Evolutionary conservation across 2,329 filamentous ascomycete species (phyloP).

Genomic region (Colletotrichum musae): DNA sequence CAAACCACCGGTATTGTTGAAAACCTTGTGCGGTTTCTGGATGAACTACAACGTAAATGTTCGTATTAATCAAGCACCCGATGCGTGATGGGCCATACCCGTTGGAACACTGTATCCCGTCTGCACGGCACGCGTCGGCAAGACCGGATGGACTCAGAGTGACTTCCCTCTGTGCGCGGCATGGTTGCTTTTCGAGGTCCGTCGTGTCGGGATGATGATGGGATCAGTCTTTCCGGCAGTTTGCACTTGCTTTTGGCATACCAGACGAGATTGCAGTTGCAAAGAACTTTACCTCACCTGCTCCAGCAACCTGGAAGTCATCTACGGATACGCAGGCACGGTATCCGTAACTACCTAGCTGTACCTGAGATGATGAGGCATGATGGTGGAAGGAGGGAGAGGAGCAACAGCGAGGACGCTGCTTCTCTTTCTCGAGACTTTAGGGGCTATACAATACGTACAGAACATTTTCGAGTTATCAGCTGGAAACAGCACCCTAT

Average conservation of each 20-base stretch:
- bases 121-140: slow-evolving; percentile 15
- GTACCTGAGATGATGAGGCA: too few relatives aligned
- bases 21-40: not conserved
- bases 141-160: slow-evolving; percentile 15
- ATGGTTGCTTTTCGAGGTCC: slow-evolving; percentile 13
- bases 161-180: not conserved
- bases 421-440: slow-evolving; percentile 22
- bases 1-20: not conserved
- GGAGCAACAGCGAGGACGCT: slow-evolving; percentile 18
- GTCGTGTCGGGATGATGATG: slow-evolving; percentile 11
- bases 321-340: too few relatives aligned
- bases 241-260: slow-evolving; percentile 11
- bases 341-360: too few relatives aligned
- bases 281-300: not conserved
- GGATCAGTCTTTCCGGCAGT: slow-evolving; percentile 5
- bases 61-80: slow-evolving; percentile 36
- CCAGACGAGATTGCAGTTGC: slow-evolving; percentile 11
- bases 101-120: slow-evolving; percentile 32
- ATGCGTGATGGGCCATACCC: slow-evolving; percentile 12
- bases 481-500: slow-evolving; percentile 7
- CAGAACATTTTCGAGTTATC: not conserved
- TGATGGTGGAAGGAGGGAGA: not conserved
- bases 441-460: not conserved
- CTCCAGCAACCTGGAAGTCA: not conserved
- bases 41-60: not conserved